Evolutionary conservation across 75 land plant genomes (phyloP), one percentile per base, ranked within the genome.

Genomic region (Pinus tabuliformis): DNA sequence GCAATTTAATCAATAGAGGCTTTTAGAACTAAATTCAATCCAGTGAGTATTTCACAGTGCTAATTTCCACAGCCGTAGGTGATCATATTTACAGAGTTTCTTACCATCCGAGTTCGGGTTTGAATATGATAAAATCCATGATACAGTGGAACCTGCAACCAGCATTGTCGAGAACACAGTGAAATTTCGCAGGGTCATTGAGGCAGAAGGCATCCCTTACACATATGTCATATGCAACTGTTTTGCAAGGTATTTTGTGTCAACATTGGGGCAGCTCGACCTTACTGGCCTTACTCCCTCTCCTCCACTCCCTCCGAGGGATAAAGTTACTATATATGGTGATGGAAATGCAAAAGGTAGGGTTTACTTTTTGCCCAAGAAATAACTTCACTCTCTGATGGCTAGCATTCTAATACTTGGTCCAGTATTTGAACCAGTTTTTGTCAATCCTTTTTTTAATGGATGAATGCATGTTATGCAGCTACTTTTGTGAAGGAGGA

Each of bases 181-280:
- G 80, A 54, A 49, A 56, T 78, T 91, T 56, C 64, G 89, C 30
- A 76, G 70, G 60, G 84, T 91, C 9, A 83, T 87, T 16, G 82
- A 91, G 66, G 76, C 77, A 3, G 89, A 91, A 4, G n/a, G 62
- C 24, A 89, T 91, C 54, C 93, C 93, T 17, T 79, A 52, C 86
- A 91, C 93, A 20, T 91, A 83, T 73, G 81, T 86, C 36, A 83
- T 89, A 24, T 78, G 89, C 60, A 89, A 89, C 45, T 89, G 84
- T 78, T 91, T 83, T 60, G 86, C 77, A 5, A 87, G 89, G 1
- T 83, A 79, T 79, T 89, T 91, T 64, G 57, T 80, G 30, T 79
- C 75, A 8, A 81, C 81, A 57, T 78, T 91, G 17, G 72, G 72
- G 13, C 86, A 91, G 42, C n/a, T 84, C 22, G 76, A 68, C 16